Base-by-base conservation (phyloP, 257 asterid species). In the Nicotiana paniculata region DNA sequence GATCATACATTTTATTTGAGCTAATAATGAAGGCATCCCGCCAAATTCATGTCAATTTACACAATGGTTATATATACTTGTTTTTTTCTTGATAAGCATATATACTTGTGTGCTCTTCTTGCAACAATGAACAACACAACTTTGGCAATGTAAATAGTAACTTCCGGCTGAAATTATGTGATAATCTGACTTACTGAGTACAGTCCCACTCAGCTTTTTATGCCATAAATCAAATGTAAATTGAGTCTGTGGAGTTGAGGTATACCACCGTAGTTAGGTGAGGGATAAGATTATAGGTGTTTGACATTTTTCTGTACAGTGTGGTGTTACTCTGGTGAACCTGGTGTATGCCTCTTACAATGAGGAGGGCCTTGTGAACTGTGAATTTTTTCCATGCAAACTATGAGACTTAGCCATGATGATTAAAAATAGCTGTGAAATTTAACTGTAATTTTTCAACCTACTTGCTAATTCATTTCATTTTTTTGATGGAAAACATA, bases 401-500 rank as follows among this genome's bases (percentile, higher is more conserved):
- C 35, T 72, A 24, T 7, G 48, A 39, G 46, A 43, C 48, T 7
- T 43, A 43, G 11, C 48, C 10, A 43, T 2, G 48, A 43, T 43
- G 48, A 43, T 8, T 43, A 43, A 43, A 43, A 43, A 43, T 7
- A 43, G 48, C 48, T 43, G 11, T 13, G 33, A 72, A 58, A 72
- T 72, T 53, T 13, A 24, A 21, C 61, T 74, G 62, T 48, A 24
- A 74, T 24, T 28, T 26, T 17, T 37, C 6, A 68, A 76, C 58
- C 33, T 66, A 77, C 77, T 84, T 80, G 15, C 72, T 59, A 83
- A 39, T 53, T 59, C 53, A n/a, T 64, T 58, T 85, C 54, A 70
- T 83, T 15, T 21, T 43, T 84, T 79, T 33, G 48, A 77, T 35
- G 4, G 26, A 79, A 86, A 77, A 79, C 26, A 33, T 82, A 96